These are phyloP conservation scores for Cryptococcus sp. DNA, from an alignment of 1,284 basidiomycete genomes.

Conservation along the genomic window DNA sequence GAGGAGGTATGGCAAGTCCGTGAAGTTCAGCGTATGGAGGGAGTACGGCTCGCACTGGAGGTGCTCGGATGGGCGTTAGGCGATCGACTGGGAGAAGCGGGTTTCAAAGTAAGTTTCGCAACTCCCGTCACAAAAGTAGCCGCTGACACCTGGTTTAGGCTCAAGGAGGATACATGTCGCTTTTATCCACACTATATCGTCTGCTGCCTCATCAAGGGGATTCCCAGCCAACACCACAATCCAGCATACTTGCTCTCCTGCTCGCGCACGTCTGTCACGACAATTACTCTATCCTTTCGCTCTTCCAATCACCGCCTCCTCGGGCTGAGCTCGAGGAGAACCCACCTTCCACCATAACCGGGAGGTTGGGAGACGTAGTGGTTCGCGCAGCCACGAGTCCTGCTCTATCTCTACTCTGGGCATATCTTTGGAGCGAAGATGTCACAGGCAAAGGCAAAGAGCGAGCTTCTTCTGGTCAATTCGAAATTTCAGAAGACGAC, in stretches of 20 bases:
- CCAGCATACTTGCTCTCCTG: constrained; percentile 37
- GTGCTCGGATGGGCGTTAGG: constrained; percentile 40
- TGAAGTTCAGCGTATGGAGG: constrained; percentile 48
- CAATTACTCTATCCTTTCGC: constrained; percentile 42
- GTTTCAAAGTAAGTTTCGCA: constrained; percentile 19
- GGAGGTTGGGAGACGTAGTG: constrained; percentile 28
- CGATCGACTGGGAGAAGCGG: constrained; percentile 28
- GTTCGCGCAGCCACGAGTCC: constrained; percentile 26
- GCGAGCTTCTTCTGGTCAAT: constrained; percentile 6
- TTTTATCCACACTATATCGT: constrained; percentile 22
- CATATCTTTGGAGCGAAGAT: constrained; percentile 36
- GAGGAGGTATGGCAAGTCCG: constrained; percentile 41
- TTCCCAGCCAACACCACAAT: constrained; percentile 18
- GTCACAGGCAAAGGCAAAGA: constrained; percentile 24
- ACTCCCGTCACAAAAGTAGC: neutral
- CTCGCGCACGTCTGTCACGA: constrained; percentile 43
- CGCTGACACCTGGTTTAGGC: constrained; percentile 22
- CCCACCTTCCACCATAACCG: constrained; percentile 1
- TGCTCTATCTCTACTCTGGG: constrained; percentile 37
- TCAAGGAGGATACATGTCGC: constrained; percentile 31
- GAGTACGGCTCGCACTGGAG: constrained; percentile 40
- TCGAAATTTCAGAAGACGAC: constrained; percentile 5
- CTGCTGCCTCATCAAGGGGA: constrained; percentile 12
- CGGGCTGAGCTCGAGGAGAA: neutral
- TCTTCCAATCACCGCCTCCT: constrained; percentile 20